These are phyloP conservation scores for Linum lewisii DNA, from an alignment of 345 rosid species.

Conservation along the genomic window DNA sequence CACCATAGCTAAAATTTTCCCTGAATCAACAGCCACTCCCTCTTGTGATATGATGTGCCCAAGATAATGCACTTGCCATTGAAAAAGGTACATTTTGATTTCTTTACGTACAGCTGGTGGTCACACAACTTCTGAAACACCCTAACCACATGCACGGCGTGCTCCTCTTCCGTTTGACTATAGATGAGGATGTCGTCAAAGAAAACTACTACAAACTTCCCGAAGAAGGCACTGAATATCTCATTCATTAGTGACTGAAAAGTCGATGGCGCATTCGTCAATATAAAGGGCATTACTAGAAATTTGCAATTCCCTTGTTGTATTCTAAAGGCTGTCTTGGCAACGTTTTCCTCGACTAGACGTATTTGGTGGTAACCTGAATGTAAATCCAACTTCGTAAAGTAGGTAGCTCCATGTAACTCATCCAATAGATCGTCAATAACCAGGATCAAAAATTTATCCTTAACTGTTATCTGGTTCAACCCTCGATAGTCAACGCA, in stretches of 20 bases:
- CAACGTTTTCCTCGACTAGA: not conserved
- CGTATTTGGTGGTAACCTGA: not conserved
- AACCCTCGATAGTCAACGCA: no score
- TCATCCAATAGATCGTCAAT: conserved; percentile 4
- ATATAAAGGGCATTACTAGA: not conserved
- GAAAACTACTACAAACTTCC: not conserved
- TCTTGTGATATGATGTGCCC: not conserved
- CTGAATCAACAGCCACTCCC: not conserved
- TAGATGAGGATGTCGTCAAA: not conserved
- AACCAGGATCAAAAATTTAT: not conserved
- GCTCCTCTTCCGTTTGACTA: not conserved
- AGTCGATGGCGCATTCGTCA: not conserved
- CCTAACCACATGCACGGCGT: not conserved
- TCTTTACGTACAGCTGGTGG: not conserved
- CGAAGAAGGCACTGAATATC: not conserved
- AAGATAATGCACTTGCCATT: not conserved
- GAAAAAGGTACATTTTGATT: not conserved
- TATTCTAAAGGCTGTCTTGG: not conserved
- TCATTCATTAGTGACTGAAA: not conserved
- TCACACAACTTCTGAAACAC: not conserved
- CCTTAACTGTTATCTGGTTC: no score
- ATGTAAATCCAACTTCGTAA: not conserved
- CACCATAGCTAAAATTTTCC: not conserved
- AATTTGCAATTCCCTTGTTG: not conserved
- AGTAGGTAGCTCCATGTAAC: not conserved